Conservation (phyloP, 31 red algal species). For the Asparagopsis taxiformis region DNA sequence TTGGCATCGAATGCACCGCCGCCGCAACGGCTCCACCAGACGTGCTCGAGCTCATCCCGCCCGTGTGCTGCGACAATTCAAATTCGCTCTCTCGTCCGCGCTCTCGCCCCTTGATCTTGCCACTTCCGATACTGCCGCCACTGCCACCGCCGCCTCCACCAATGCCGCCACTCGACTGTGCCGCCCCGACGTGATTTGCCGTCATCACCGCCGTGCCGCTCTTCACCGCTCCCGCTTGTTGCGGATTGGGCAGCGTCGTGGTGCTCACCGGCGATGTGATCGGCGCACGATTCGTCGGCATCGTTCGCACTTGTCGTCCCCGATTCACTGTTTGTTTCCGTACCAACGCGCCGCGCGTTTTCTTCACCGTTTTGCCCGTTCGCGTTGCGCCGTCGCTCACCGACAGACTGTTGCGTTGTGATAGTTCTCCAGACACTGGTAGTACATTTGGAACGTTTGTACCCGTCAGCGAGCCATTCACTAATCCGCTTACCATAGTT, state of each 20-base stretch:
- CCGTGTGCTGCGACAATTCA: too few relatives aligned
- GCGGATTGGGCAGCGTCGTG: neutral
- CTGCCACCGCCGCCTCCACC: too few relatives aligned
- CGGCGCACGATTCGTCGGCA: neutral
- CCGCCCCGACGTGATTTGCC: too few relatives aligned
- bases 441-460: neutral
- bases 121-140: too few relatives aligned
- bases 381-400: neutral
- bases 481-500: neutral
- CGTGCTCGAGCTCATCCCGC: too few relatives aligned
- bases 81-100: too few relatives aligned
- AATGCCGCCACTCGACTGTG: too few relatives aligned
- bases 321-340: neutral
- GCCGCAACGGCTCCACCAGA: too few relatives aligned
- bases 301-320: neutral
- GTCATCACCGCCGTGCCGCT: too few relatives aligned
- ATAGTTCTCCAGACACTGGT: neutral
- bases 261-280: neutral
- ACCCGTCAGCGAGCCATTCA: too few relatives aligned
- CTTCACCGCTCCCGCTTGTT: neutral
- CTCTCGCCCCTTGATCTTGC: too few relatives aligned
- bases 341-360: neutral
- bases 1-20: too few relatives aligned
- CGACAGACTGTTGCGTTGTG: neutral
- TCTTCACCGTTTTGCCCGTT: neutral